Conservation (phyloP, 352 stramenopile genomes). For the Globisporangium cylindrosporum region DNA sequence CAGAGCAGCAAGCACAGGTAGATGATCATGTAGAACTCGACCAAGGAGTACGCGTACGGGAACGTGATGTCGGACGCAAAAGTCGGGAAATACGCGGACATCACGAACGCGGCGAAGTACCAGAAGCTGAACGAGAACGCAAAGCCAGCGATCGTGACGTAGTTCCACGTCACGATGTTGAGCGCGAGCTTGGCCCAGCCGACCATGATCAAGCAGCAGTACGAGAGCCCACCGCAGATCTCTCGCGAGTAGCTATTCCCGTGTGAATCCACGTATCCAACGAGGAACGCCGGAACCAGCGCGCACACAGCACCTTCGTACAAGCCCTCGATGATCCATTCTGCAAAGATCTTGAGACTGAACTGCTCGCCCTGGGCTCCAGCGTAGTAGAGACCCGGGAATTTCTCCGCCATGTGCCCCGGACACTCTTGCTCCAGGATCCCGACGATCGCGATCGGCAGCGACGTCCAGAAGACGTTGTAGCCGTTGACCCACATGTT, state of each 20-base stretch:
- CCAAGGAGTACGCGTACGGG: constrained; percentile 68
- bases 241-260: constrained; percentile 65
- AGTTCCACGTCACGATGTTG: constrained; percentile 85
- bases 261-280: constrained; percentile 56
- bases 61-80: constrained; percentile 69
- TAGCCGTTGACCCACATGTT: constrained; percentile 93
- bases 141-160: constrained; percentile 52
- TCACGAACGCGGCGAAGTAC: constrained; percentile 65
- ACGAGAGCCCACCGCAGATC: constrained; percentile 68
- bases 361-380: constrained; percentile 82
- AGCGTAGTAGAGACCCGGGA: constrained; percentile 79
- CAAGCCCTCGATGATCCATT: constrained; percentile 79
- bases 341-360: constrained; percentile 68
- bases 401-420: constrained; percentile 60
- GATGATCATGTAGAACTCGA: constrained; percentile 77
- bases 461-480: constrained; percentile 95
- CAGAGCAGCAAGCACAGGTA: constrained; percentile 72
- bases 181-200: constrained; percentile 78
- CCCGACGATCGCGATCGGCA: constrained; percentile 88
- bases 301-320: constrained; percentile 77
- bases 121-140: constrained; percentile 69
- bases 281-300: constrained; percentile 58
- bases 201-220: constrained; percentile 79
- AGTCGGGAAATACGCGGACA: constrained; percentile 53
- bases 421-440: constrained; percentile 84